Conservation (phyloP, 2,329 filamentous ascomycete genomes). For the Corinectria fuckeliana region DNA sequence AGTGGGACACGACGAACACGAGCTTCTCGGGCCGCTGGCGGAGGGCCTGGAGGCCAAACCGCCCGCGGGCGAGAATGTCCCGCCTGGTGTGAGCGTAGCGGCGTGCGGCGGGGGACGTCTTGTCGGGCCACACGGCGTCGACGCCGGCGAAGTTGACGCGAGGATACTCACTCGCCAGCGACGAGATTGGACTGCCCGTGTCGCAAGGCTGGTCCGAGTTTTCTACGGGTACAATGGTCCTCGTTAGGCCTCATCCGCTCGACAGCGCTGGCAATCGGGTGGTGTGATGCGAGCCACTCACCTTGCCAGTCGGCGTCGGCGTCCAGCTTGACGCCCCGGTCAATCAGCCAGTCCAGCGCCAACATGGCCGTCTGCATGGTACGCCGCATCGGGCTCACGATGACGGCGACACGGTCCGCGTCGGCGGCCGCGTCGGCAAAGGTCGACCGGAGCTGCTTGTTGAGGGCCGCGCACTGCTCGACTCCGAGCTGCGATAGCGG, state of each 20-base stretch:
- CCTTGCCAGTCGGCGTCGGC: conserved; percentile 71
- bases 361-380: conserved; percentile 69
- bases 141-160: conserved; percentile 61
- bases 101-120: conserved; percentile 54
- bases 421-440: conserved; percentile 42
- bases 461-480: conserved; percentile 55
- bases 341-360: conserved; percentile 64
- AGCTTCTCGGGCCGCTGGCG: conserved; percentile 63
- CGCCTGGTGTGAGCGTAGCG: conserved; percentile 60
- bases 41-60: conserved; percentile 56
- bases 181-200: conserved; percentile 57
- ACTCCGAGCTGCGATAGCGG: conserved; percentile 56
- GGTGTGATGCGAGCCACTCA: conserved; percentile 41
- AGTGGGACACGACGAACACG: conserved; percentile 70
- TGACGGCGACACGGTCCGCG: conserved; percentile 54
- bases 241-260: background rate
- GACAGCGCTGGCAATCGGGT: background rate
- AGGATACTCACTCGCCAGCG: conserved; percentile 58
- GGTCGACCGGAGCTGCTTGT: conserved; percentile 49
- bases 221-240: conserved; percentile 46
- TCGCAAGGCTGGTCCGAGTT: conserved; percentile 66
- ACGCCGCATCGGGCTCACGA: conserved; percentile 70
- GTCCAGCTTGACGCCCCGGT: conserved; percentile 59
- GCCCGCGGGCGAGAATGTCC: conserved; percentile 62
- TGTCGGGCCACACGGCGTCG: conserved; percentile 68